Evolutionary conservation across 1,139 yeast genomes (phyloP), one percentile per base, ranked within the genome.

Genomic region (Lodderomyces beijingensis): DNA sequence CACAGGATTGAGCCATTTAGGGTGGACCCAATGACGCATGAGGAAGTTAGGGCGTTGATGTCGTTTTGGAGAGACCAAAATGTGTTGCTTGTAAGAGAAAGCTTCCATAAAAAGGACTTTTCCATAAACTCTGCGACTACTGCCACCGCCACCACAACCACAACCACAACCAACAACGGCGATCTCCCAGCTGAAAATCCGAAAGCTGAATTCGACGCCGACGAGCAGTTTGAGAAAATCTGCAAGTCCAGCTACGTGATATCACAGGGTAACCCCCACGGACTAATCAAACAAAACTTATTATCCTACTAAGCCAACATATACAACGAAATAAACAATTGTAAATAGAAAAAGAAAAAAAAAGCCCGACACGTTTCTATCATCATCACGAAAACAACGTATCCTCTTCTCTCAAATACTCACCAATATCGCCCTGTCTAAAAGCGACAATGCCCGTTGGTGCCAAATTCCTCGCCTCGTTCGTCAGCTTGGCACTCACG

Each of bases 381-480:
- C 10, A 7, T 28, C 10, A 17, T 40, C 65, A 88, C 21, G 96
- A 85, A 57, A 91, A 91, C 49, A 91, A 67, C 24, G 96, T 85
- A 58, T 91, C 98, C 68, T 91, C 98, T 51, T 93, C 98, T 73
- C 99, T 87, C 55, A 91, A 73, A 54, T 88, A 91, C 62, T 91
- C 99, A 45, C 99, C 99, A 48, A 91, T 88, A 67, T 91, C 99
- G 46, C 95, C 85, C 59, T 91, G 99, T 73, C 98, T 80, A 59
- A 86, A 91, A 8, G 95, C 95, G 11, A 89, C 95, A 32, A 91
- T 89, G 25, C 82, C 94, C 16, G 94, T 91, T 32, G 98, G 98
- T 55, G 85, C 95, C 46, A 88, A 66, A 53, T 79, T 77, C 58
- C 93, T 77, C 15, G 93, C 79, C 54, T 89, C 98, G 28, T 77